A percentile compares a stretch with the other conserved stretches of the same genome.
Evolutionary conservation across 2,329 filamentous ascomycete species (phyloP).

Genomic region (Fusarium subglutinans): DNA sequence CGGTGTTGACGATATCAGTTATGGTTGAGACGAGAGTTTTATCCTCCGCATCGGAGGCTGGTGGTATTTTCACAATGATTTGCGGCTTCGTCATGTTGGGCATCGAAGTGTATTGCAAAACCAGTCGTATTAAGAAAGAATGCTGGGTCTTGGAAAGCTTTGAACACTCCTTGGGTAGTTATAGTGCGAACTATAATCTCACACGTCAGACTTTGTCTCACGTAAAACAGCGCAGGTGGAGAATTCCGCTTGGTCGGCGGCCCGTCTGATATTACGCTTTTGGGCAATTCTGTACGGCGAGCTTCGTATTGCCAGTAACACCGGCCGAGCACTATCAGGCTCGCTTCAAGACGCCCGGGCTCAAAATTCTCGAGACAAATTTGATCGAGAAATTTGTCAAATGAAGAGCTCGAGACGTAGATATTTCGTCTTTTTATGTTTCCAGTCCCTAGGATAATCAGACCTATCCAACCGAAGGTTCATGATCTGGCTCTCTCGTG

Average conservation of each 20-base stretch:
- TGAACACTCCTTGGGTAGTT: background rate
- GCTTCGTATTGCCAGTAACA: too few relatives aligned
- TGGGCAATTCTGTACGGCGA: background rate
- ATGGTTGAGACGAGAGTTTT: constrained; percentile 18
- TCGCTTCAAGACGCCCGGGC: background rate
- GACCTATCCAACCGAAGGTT: too few relatives aligned
- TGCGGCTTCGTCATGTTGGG: background rate
- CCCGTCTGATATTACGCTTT: background rate
- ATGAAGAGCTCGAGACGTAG: background rate
- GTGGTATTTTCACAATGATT: constrained; percentile 36
- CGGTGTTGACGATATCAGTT: constrained; percentile 40
- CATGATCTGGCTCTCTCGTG: background rate
- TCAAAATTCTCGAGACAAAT: rapidly evolving
- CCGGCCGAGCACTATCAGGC: background rate
- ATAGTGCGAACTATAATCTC: background rate
- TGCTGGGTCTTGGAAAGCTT: rapidly evolving
- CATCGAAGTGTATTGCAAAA: rapidly evolving
- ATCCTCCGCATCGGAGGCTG: constrained; percentile 28
- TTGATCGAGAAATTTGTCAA: too few relatives aligned
- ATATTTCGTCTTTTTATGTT: rapidly evolving
- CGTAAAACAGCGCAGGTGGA: background rate
- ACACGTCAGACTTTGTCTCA: background rate
- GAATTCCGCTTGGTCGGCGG: background rate
- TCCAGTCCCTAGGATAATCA: background rate
- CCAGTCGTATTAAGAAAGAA: rapidly evolving